Percentiles rank a stretch among this genome's conserved stretches.
Evolutionary conservation across 176 grass and related monocot genomes (phyloP).

Genomic region (Elaeis guineensis): DNA sequence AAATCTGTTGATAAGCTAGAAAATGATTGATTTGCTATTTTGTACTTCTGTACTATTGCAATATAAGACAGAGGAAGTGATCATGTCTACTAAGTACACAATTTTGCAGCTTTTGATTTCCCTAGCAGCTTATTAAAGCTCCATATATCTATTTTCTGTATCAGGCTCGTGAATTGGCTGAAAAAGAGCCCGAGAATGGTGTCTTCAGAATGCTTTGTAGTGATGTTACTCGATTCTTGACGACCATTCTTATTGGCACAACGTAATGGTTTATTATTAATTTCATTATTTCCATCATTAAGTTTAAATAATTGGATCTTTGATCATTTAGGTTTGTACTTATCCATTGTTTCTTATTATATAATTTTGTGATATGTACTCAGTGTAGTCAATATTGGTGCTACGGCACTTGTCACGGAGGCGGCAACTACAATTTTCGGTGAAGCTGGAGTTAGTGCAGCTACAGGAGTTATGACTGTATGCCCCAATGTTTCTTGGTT

Average conservation of each 20-base stretch:
- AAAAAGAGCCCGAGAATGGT: constrained; percentile 92
- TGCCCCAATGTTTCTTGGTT: not conserved
- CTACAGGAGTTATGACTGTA: constrained; percentile 98
- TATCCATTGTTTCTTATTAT: not conserved
- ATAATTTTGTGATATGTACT: constrained; percentile 26
- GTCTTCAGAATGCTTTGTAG: constrained; percentile 94
- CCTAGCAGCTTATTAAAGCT: no score
- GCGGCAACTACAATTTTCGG: constrained; percentile 95
- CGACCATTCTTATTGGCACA: constrained; percentile 97
- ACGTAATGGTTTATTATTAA: constrained; percentile 50
- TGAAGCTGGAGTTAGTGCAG: constrained; percentile 86
- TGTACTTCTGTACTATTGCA: no score
- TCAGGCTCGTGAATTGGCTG: constrained; percentile 75
- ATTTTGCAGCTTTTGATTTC: no score
- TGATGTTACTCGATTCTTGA: constrained; percentile 92
- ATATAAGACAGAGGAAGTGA: no score
- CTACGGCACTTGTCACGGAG: constrained; percentile 89
- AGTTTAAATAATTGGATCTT: no score
- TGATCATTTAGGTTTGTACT: no score
- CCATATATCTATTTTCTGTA: not conserved
- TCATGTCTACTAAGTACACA: no score
- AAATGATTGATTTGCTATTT: no score
- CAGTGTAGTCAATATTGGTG: constrained; percentile 91
- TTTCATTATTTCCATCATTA: not conserved
- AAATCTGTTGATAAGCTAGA: no score